These are phyloP conservation scores for Trichophyton simii DNA, from an alignment of 2,329 filamentous ascomycete genomes.

Conservation along the genomic window DNA sequence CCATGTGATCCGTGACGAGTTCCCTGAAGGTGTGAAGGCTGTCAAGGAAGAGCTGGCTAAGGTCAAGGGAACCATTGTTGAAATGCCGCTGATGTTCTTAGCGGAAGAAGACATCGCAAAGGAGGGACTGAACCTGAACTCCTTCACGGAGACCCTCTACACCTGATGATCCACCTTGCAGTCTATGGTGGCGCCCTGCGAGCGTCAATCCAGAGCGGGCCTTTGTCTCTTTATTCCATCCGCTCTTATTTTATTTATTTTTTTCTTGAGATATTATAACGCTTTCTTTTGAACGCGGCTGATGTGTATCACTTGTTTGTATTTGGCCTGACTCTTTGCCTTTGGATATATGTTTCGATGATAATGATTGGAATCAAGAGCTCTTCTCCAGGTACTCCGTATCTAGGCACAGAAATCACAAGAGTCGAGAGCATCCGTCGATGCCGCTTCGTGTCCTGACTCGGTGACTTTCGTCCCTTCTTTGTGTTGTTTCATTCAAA, in stretches of 20 bases:
- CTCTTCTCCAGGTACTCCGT: not conserved
- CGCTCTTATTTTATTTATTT: not conserved
- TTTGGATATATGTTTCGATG: not conserved
- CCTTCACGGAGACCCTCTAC: constrained; percentile 59
- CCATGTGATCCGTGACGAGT: constrained; percentile 72
- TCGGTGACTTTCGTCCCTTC: not conserved
- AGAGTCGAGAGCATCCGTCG: not conserved
- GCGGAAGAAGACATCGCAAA: constrained; percentile 77
- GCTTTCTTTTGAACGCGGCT: not conserved
- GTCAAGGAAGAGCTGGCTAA: constrained; percentile 57
- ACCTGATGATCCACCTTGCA: constrained; percentile 34
- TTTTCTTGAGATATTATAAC: not conserved
- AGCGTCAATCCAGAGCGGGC: not conserved
- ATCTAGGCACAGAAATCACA: not conserved
- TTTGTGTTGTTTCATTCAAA: not conserved
- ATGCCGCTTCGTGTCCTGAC: not conserved
- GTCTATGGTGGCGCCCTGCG: not conserved
- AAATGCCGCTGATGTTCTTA: constrained; percentile 85
- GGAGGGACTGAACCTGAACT: constrained; percentile 61
- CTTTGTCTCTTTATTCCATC: not conserved
- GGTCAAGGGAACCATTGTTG: constrained; percentile 60
- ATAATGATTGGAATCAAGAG: not conserved
- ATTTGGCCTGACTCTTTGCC: not conserved
- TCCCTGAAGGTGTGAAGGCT: constrained; percentile 58
- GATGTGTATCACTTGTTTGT: not conserved